These are phyloP conservation scores for Schoenoplectus tabernaemontani DNA, from an alignment of 202 grass and related monocot genomes.

Conservation along the genomic window DNA sequence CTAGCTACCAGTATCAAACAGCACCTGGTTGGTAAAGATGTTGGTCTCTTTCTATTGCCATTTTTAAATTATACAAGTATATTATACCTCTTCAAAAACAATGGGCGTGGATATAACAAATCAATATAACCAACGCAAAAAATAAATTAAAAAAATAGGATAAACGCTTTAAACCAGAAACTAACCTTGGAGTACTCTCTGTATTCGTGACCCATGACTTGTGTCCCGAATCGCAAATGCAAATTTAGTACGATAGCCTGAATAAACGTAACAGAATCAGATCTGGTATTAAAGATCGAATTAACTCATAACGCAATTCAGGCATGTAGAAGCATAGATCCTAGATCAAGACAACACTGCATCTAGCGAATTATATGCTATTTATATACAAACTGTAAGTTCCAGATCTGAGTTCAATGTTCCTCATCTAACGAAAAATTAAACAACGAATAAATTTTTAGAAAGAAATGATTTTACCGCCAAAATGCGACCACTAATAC, in stretches of 20 bases:
- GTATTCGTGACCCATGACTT: constrained; percentile 35
- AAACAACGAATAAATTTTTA: neutral
- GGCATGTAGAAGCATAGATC: neutral
- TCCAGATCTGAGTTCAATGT: constrained; percentile 19
- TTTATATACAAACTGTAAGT: neutral
- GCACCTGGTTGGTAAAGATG: neutral
- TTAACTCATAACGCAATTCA: neutral
- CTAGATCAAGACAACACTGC: constrained; percentile 2
- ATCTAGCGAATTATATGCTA: neutral
- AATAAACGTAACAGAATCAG: neutral
- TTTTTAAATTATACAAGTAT: neutral
- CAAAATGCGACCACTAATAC: neutral
- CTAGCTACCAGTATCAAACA: neutral
- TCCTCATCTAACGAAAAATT: neutral
- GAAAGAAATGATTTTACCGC: constrained; percentile 7
- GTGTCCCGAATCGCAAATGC: neutral
- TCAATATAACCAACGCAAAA: neutral
- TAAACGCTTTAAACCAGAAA: neutral
- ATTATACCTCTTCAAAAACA: neutral
- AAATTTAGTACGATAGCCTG: neutral
- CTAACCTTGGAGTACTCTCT: constrained; percentile 40
- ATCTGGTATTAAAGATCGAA: neutral
- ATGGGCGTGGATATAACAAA: neutral
- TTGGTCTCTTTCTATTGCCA: neutral
- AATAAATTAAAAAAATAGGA: neutral